Conservation (phyloP, 441 rosid species). For the Capsella rubella region DNA sequence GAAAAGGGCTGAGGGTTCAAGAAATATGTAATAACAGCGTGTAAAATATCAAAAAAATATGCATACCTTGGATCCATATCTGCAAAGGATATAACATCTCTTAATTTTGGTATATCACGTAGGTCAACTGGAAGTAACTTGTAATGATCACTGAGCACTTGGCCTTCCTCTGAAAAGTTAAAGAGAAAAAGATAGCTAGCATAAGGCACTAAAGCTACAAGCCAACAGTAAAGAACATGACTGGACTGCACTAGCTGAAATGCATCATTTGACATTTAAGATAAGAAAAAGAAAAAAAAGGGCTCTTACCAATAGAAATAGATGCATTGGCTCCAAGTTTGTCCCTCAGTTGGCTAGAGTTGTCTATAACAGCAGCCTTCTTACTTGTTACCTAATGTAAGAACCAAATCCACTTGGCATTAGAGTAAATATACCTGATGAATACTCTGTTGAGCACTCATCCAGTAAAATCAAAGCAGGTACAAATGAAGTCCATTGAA, state of each 20-base stretch:
- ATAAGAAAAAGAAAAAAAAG: background rate
- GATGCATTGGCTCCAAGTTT: constrained; percentile 75
- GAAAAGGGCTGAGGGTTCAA: constrained; percentile 2
- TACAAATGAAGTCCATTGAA: constrained; percentile 30
- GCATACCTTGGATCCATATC: constrained; percentile 86
- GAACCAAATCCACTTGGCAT: constrained; percentile 26
- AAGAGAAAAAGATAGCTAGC: constrained; percentile 7
- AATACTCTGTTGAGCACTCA: constrained; percentile 10
- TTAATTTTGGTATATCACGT: constrained; percentile 72
- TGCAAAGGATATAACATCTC: constrained; percentile 73
- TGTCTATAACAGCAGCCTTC: constrained; percentile 82
- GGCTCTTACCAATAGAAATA: constrained; percentile 70
- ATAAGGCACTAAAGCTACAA: constrained; percentile 9
- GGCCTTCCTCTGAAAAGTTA: constrained; percentile 74
- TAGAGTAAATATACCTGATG: constrained; percentile 6
- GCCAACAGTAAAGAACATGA: constrained; percentile 5
- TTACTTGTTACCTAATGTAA: constrained; percentile 77
- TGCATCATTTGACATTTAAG: constrained; percentile 7
- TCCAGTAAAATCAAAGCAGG: constrained; percentile 27
- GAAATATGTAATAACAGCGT: constrained; percentile 6
- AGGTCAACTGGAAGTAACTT: constrained; percentile 91
- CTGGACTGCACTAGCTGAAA: constrained; percentile 13
- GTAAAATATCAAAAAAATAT: constrained; percentile 11
- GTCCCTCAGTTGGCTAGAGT: constrained; percentile 67
- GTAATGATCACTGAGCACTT: constrained; percentile 86